A percentile compares a stretch with the other conserved stretches of the same genome.
Conservation (phyloP, 805 yeast species). For the Wickerhamiella qilinensis region DNA sequence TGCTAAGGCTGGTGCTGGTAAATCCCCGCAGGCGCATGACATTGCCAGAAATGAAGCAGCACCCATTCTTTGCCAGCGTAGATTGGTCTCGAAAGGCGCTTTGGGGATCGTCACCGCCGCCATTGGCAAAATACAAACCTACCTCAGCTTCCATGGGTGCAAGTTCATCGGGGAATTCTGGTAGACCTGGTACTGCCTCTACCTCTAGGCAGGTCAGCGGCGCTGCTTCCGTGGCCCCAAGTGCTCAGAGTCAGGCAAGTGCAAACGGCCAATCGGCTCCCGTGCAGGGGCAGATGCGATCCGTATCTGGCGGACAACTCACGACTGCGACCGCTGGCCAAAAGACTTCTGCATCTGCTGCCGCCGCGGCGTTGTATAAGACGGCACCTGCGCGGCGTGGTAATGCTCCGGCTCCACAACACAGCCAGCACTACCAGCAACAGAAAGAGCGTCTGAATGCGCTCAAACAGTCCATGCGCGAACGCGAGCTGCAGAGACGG, state of each 20-base stretch:
- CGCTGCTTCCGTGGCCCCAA: no score
- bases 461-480: no score
- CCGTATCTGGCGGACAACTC: no score
- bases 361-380: not conserved
- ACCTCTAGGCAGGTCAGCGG: not conserved
- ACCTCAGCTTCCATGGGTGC: slow-evolving; percentile 11
- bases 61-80: slow-evolving; percentile 52
- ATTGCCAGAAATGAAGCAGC: slow-evolving; percentile 41
- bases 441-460: no score
- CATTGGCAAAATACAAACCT: slow-evolving; percentile 34
- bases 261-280: not conserved
- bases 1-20: slow-evolving; percentile 50
- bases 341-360: not conserved
- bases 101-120: slow-evolving; percentile 59
- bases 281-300: not conserved
- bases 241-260: not conserved
- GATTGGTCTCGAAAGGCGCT: slow-evolving; percentile 57
- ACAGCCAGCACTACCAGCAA: slow-evolving; percentile 11
- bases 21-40: slow-evolving; percentile 52
- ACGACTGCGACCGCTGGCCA: not conserved
- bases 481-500: no score
- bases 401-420: not conserved
- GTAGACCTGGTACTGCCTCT: no score
- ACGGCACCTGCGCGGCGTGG: not conserved
- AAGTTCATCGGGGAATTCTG: not conserved